phyloP scores from a whole-genome alignment of 768 basidiomycete genomes.

The Phlebiopsis gigantea region DNA sequence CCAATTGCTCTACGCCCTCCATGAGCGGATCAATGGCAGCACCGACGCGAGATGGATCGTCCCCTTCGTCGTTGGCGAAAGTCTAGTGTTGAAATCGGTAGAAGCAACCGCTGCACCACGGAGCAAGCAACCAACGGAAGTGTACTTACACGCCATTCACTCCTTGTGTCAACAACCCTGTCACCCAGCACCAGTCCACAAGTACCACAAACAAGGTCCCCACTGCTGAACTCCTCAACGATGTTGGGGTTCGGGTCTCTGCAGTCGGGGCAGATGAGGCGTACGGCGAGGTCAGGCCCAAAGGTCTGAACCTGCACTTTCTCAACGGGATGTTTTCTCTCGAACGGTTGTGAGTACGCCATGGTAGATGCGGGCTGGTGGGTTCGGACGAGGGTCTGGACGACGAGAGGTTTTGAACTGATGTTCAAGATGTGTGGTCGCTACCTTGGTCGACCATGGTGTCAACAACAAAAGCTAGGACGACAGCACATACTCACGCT shows the following conservation, averaged over 20 bases:
- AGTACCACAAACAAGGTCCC: slow-evolving; percentile 92
- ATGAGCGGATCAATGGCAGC: slow-evolving; percentile 89
- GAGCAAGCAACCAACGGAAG: slow-evolving; percentile 9
- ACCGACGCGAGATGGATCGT: slow-evolving; percentile 99
- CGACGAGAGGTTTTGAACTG: neutral
- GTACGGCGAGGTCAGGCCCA: slow-evolving; percentile 81
- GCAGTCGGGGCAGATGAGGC: slow-evolving; percentile 94
- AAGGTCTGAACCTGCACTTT: slow-evolving; percentile 55
- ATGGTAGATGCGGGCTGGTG: slow-evolving; percentile 30
- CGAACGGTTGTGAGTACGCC: slow-evolving; percentile 78
- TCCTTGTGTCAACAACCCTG: slow-evolving; percentile 93
- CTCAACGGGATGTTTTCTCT: slow-evolving; percentile 53
- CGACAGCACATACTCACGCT: neutral
- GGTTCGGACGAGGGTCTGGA: neutral
- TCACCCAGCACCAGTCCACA: slow-evolving; percentile 96
- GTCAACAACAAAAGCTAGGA: neutral
- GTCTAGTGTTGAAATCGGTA: slow-evolving; percentile 52
- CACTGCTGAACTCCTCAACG: slow-evolving; percentile 95
- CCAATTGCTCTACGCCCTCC: slow-evolving; percentile 92
- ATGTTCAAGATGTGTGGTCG: neutral
- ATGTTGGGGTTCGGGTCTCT: slow-evolving; percentile 90
- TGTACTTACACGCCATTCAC: slow-evolving; percentile 89
- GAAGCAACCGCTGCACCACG: slow-evolving; percentile 17
- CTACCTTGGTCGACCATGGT: neutral
- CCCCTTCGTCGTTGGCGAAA: slow-evolving; percentile 98